These are phyloP conservation scores for Suillus occidentalis DNA, from an alignment of 768 basidiomycete genomes.

Conservation along the genomic window DNA sequence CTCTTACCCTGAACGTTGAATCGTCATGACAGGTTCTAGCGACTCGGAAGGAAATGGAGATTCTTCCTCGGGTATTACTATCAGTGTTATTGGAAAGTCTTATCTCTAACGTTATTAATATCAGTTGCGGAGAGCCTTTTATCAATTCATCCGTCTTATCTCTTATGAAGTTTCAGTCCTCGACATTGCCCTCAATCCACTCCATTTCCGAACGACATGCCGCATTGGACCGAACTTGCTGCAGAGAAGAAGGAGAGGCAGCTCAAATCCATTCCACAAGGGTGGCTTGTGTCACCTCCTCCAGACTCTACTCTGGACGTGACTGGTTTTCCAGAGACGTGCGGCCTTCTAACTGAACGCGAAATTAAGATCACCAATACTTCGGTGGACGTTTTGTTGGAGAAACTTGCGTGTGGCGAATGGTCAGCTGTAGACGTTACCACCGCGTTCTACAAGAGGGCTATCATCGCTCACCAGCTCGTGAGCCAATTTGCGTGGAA, in stretches of 20 bases:
- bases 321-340: constrained; percentile 49
- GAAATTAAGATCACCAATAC: constrained; percentile 64
- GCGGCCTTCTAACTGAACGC: constrained; percentile 54
- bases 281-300: constrained; percentile 58
- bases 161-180: background rate
- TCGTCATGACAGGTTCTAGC: background rate
- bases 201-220: background rate
- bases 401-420: constrained; percentile 48
- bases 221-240: constrained; percentile 52
- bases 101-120: constrained; percentile 4
- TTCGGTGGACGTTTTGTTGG: constrained; percentile 44
- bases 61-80: background rate
- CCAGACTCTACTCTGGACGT: constrained; percentile 50
- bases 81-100: background rate
- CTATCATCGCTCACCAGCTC: constrained; percentile 76
- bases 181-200: background rate
- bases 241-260: constrained; percentile 56
- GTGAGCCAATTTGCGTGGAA: constrained; percentile 36
- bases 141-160: background rate
- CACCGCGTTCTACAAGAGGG: constrained; percentile 73
- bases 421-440: constrained; percentile 75
- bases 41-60: background rate
- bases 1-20: background rate
- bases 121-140: background rate
- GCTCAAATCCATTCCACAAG: constrained; percentile 55